These are phyloP conservation scores for Stephania cephalantha DNA, from an alignment of 164 flowering plant species.

Conservation along the genomic window DNA sequence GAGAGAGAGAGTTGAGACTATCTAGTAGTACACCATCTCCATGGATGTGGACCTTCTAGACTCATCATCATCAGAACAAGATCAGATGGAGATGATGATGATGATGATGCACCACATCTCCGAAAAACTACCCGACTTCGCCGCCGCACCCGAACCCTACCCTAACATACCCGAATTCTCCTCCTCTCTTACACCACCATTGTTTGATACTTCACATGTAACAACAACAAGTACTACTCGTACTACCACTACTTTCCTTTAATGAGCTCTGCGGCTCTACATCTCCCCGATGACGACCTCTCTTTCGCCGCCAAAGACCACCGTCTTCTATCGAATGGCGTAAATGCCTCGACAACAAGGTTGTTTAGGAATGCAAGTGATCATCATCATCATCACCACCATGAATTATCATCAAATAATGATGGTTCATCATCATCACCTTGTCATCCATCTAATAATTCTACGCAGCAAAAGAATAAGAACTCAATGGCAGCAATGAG, in stretches of 20 bases:
- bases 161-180: constrained; percentile 14
- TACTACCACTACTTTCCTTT: constrained; percentile 15
- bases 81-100: constrained; percentile 55
- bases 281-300: neutral
- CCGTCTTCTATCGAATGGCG: neutral
- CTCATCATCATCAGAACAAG: constrained; percentile 20
- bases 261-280: constrained; percentile 4
- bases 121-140: constrained; percentile 46
- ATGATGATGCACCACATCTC: constrained; percentile 50
- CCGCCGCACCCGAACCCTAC: constrained; percentile 16
- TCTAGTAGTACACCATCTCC: neutral
- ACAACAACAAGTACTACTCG: neutral
- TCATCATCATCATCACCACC: neutral
- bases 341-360: neutral
- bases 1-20: neutral
- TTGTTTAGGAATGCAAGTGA: constrained; percentile 1
- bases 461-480: constrained; percentile 6
- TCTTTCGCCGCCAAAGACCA: neutral
- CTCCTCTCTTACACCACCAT: constrained; percentile 1
- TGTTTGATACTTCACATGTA: constrained; percentile 16
- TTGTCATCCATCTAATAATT: neutral
- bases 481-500: constrained; percentile 42
- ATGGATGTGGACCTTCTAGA: constrained; percentile 26
- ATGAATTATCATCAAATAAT: constrained; percentile 2
- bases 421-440: neutral